These are phyloP conservation scores for Obelidium mucronatum DNA, from an alignment of 192 early-diverging fungal genomes.

Conservation along the genomic window DNA sequence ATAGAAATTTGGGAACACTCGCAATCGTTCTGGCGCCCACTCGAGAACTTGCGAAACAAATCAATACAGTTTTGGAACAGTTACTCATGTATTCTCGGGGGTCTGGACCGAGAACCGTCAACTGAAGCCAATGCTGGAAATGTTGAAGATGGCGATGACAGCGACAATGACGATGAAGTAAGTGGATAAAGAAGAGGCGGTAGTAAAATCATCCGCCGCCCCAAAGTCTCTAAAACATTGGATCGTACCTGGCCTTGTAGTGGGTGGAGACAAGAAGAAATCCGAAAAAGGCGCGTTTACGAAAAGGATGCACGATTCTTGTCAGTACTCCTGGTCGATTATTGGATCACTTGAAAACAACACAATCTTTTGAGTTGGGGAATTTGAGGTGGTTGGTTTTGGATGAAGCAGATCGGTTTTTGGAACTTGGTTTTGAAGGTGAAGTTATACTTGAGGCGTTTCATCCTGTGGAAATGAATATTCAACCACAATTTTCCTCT, in stretches of 20 bases:
- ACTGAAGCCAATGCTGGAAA: conserved; percentile 81
- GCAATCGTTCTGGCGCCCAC: conserved; percentile 95
- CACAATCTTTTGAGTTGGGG: conserved; percentile 76
- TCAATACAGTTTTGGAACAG: conserved; percentile 75
- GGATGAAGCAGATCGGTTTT: conserved; percentile 96
- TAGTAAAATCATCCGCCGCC: conserved; percentile 18
- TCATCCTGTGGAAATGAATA: background rate
- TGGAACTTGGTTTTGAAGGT: conserved; percentile 89
- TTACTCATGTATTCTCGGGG: conserved; percentile 76
- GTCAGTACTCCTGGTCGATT: conserved; percentile 96
- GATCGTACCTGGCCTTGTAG: conserved; percentile 80
- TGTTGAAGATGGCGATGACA: conserved; percentile 59
- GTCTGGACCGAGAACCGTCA: background rate
- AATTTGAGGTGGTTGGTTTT: conserved; percentile 95
- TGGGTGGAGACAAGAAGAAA: conserved; percentile 90
- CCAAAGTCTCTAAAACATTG: conserved; percentile 68
- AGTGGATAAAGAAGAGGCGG: conserved; percentile 76
- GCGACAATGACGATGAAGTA: conserved; percentile 80
- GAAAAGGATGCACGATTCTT: conserved; percentile 68
- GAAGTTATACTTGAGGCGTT: no score
- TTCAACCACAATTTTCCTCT: background rate
- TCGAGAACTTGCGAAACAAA: conserved; percentile 98
- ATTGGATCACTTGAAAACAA: conserved; percentile 92
- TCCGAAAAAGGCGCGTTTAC: conserved; percentile 88
- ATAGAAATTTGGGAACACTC: conserved; percentile 80